phyloP scores from a whole-genome alignment of 1,139 yeast species.

The Wickerhamiella infanticola region DNA sequence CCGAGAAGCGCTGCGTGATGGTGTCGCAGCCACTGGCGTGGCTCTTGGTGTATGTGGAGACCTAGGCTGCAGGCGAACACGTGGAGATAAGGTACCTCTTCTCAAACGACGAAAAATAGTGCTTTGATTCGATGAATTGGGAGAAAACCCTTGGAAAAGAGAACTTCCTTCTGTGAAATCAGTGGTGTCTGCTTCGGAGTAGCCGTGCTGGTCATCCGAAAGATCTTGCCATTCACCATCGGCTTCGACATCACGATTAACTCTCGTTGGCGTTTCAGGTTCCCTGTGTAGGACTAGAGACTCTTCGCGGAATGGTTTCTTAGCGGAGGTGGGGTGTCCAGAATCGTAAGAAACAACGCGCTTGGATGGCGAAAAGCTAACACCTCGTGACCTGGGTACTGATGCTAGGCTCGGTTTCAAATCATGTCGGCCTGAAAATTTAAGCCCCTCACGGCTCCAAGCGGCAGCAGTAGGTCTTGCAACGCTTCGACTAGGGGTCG shows the following conservation, averaged over 20 bases:
- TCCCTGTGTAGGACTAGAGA: background rate
- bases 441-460: background rate
- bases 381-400: background rate
- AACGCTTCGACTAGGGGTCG: slow-evolving; percentile 1
- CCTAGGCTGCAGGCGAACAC: background rate
- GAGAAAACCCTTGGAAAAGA: background rate
- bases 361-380: slow-evolving; percentile 1
- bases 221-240: slow-evolving; percentile 14
- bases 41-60: background rate
- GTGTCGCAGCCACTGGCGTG: background rate
- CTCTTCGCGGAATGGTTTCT: background rate
- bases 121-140: background rate
- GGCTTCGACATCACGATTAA: background rate
- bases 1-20: background rate
- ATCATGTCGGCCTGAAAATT: background rate
- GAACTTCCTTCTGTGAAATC: background rate
- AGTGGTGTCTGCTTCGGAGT: background rate
- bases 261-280: slow-evolving; percentile 1
- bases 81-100: background rate
- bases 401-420: background rate
- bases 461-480: background rate
- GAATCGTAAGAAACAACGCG: slow-evolving; percentile 1
- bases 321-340: background rate
- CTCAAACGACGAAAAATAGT: background rate
- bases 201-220: slow-evolving; percentile 1